Evolutionary conservation across 1,284 basidiomycete species (phyloP).

Genomic region (Sporisorium sorghi): DNA sequence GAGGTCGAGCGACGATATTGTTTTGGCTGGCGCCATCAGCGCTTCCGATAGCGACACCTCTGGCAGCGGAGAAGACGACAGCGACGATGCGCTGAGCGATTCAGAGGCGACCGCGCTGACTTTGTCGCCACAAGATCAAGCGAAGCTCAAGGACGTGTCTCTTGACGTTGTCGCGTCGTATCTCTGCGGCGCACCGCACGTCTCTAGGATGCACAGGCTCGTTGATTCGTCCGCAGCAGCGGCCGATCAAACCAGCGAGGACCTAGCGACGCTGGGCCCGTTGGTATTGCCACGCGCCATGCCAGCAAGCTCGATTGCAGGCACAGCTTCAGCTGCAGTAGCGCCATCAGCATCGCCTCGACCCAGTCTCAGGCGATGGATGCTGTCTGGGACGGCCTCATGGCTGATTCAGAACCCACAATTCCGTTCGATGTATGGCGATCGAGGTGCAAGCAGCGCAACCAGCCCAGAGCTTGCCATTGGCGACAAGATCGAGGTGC

Average conservation of each 20-base stretch:
- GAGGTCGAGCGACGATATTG: conserved; percentile 40
- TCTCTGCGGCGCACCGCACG: conserved; percentile 4
- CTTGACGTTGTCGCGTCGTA: conserved; percentile 18
- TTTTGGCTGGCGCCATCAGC: conserved; percentile 10
- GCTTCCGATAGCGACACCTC: conserved; percentile 20
- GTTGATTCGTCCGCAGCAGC: too few species aligned
- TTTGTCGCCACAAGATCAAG: conserved; percentile 20
- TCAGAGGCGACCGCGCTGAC: conserved; percentile 9
- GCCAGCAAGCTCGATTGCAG: background rate
- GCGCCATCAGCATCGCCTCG: background rate
- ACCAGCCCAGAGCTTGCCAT: conserved; percentile 5
- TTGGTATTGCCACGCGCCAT: background rate
- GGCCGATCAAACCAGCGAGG: background rate
- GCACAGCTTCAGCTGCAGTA: background rate
- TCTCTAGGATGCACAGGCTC: background rate
- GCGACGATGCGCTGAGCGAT: conserved; percentile 24
- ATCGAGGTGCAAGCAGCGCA: background rate
- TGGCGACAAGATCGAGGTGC: conserved; percentile 42
- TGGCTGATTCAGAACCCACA: conserved; percentile 44
- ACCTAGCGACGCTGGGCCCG: background rate
- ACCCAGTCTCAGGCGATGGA: conserved; percentile 17
- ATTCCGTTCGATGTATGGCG: conserved; percentile 36
- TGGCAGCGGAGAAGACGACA: conserved; percentile 27
- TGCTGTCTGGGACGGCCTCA: conserved; percentile 29
- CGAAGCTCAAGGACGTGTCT: conserved; percentile 12